Base-by-base conservation (phyloP, 2,329 filamentous ascomycete genomes). In the Macrophomina tecta region DNA sequence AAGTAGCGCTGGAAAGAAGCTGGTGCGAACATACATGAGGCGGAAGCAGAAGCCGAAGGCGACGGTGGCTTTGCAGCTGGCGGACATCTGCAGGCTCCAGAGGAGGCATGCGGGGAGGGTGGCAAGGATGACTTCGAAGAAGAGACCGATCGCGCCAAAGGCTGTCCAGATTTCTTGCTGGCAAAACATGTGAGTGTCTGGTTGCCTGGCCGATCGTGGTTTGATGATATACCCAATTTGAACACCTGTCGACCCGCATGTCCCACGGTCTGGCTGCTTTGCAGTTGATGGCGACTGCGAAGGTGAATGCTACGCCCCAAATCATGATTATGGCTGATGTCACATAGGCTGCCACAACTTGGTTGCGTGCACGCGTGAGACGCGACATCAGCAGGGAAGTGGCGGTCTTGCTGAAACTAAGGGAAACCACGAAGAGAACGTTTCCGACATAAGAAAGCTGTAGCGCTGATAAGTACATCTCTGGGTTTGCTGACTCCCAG, bases 11-110 rank as follows among this genome's bases (percentile, higher is more conserved):
- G 23, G 23, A 23, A 3, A 23, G 23, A 23, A 3, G 23, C 2
- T 23, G 23, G 23, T 23, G 23, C 23, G 23, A 23, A 23, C 23
- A 9, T 65, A 70, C 68, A 65, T 16, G 2, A 72, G n/a, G 0
- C 74, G 71, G 23, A 73, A 66, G 12, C 70, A 68, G 46, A 77
- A 77, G 2, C 73, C 68, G 0, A 69, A 66, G 2, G 74, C 48
- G n/a, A 77, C 72, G 53, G 74, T 73, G 5, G 75, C 11, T 61
- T 77, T 77, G 42, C 73, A 66, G 4, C 6, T 5, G 3, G 67
- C 18, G 3, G 67, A 66, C 74, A 76, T 76, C 18, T 75, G 72
- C 3, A 77, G 69, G 34, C 70, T 65, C 60, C 70, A 72, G 34
- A 74, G 71, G 3, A 77, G 49, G 38, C 70, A 74, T 4, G 70